These are phyloP conservation scores for Kwoniella sp. DNA, from an alignment of 768 basidiomycete genomes.

Conservation along the genomic window DNA sequence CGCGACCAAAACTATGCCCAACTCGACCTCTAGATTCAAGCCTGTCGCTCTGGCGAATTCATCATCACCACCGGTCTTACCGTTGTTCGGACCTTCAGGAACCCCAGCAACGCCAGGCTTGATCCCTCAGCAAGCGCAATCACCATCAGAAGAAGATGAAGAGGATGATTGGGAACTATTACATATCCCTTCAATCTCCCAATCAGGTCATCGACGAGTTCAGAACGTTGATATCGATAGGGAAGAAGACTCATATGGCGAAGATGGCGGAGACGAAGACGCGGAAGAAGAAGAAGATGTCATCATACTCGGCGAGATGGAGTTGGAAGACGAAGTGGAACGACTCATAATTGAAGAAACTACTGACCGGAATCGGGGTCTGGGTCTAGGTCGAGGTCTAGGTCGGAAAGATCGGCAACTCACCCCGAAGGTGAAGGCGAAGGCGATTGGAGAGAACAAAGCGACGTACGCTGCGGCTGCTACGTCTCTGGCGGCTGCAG, in stretches of 20 bases:
- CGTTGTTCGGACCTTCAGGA: no score
- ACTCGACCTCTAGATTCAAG: no score
- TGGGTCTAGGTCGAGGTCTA: no score
- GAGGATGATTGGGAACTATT: slow-evolving; percentile 31
- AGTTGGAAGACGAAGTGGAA: slow-evolving; percentile 17
- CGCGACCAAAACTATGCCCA: slow-evolving; percentile 11
- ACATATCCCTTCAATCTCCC: slow-evolving; percentile 10
- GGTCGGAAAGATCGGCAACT: no score
- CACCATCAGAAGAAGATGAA: slow-evolving; percentile 10
- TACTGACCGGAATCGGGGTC: neutral
- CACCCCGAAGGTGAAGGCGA: no score
- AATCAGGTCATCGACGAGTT: slow-evolving; percentile 1
- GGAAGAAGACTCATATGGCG: slow-evolving; percentile 2
- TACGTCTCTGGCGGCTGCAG: no score
- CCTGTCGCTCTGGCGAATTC: no score
- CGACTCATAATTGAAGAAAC: neutral
- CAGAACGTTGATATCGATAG: neutral
- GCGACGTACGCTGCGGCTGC: no score
- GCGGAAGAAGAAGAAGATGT: slow-evolving; percentile 42
- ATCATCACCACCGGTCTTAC: neutral
- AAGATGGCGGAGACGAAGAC: slow-evolving; percentile 33
- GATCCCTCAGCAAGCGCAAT: slow-evolving; percentile 7
- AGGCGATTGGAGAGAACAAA: no score
- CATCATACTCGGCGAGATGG: slow-evolving; percentile 42
- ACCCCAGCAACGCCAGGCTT: slow-evolving; percentile 32